Conservation (phyloP, 1,139 yeast species). For the Arxiozyma bovina region DNA sequence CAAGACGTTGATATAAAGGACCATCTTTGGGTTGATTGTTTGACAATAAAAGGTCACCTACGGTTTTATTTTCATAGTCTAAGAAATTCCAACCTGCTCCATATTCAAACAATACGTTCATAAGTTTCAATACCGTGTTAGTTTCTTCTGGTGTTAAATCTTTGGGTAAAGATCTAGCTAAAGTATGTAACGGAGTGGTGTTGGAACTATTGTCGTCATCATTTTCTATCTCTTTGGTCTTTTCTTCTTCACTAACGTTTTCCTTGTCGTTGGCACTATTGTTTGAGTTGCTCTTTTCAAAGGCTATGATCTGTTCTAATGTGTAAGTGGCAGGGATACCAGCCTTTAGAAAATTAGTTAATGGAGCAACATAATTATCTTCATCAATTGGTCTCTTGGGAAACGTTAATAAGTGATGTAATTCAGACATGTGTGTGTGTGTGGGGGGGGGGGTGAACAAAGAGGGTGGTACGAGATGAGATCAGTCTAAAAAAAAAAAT, state of each 20-base stretch:
- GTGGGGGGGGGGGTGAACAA: neutral
- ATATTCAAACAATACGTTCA: constrained; percentile 59
- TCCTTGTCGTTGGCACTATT: neutral
- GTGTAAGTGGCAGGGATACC: constrained; percentile 83
- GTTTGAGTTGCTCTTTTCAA: constrained; percentile 29
- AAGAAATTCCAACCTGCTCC: constrained; percentile 89
- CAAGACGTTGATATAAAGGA: constrained; percentile 42
- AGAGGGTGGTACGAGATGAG: neutral
- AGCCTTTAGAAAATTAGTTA: constrained; percentile 41
- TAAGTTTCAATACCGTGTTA: constrained; percentile 44
- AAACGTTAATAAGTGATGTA: constrained; percentile 61
- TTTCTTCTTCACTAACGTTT: constrained; percentile 7
- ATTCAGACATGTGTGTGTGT: constrained; percentile 50
- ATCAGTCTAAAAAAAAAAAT: neutral
- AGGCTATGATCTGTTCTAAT: constrained; percentile 62
- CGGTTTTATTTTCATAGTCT: constrained; percentile 60
- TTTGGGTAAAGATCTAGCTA: constrained; percentile 40
- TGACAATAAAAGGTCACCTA: constrained; percentile 61
- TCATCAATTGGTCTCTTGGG: constrained; percentile 45
- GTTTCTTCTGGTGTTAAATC: constrained; percentile 40
- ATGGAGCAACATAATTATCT: constrained; percentile 36
- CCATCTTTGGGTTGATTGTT: constrained; percentile 37
- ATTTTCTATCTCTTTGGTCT: constrained; percentile 27
- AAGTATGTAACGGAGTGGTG: constrained; percentile 72
- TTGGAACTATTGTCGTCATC: constrained; percentile 35